Base-by-base conservation (phyloP, 108 stramenopile species). In the Nannochloropsis salina region DNA sequence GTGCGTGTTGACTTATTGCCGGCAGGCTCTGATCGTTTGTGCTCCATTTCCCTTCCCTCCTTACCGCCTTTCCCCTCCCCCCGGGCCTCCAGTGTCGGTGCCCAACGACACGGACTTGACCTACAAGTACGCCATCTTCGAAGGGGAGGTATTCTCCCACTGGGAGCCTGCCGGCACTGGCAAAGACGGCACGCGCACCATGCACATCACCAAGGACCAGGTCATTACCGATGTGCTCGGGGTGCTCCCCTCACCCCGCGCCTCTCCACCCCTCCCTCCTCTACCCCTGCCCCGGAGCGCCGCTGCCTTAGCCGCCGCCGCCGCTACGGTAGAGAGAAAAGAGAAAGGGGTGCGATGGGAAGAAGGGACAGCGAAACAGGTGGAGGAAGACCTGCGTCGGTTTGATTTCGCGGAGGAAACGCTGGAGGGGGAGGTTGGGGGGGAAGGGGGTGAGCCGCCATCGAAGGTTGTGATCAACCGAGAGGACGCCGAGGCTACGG, bases 61-160 rank as follows among this genome's bases (percentile, higher is more conserved):
- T 8, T n/a, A n/a, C 8, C n/a, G 20, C 61, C 61, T 6, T 6
- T n/a, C 61, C n/a, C 3, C 8, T 0, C 8, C 0, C 6, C 61
- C 1, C 2, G 3, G 15, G 10, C 1, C 61, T n/a, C 8, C n/a
- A 74, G 61, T 74, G 20, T 74, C 61, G 6, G 61, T 74, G 4
- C 5, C 61, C 61, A 74, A 15, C 61, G 61, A 74, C n/a, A n/a
- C 61, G 61, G 61, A 74, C 20, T n/a, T 74, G 61, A 74, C 61
- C n/a, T 74, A 74, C 61, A 74, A 74, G 8, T 74, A 74, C 61
- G 61, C 61, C 61, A 74, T 74, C 61, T 74, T 74, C 61, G 61
- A 74, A n/a, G 61, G 61, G n/a, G 61, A 74, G n/a, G 61, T n/a
- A 15, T 74, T 74, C n/a, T 74, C 61, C 61, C 61, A 74, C n/a